Conservation (phyloP, 345 rosid genomes). For the Eucalyptus cloeziana region DNA sequence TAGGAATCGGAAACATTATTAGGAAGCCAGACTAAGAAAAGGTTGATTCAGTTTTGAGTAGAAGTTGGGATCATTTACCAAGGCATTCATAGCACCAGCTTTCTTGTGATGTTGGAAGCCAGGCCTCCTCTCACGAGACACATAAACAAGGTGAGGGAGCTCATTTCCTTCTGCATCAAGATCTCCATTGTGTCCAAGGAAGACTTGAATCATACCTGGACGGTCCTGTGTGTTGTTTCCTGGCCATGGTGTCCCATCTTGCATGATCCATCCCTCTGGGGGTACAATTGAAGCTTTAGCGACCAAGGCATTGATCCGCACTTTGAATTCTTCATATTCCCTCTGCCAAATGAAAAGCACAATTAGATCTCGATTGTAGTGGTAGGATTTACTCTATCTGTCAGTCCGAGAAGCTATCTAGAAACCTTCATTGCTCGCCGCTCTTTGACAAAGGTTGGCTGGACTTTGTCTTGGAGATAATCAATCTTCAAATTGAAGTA, state of each 20-base stretch:
- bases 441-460: slow-evolving; percentile 90
- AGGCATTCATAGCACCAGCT: slow-evolving; percentile 98
- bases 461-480: slow-evolving; percentile 96
- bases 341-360: slow-evolving; percentile 29
- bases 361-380: not conserved
- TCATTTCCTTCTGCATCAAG: slow-evolving; percentile 76
- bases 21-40: not conserved
- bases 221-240: slow-evolving; percentile 98
- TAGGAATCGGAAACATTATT: not conserved
- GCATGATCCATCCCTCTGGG: slow-evolving; percentile 92
- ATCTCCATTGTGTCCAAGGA: slow-evolving; percentile 83
- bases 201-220: slow-evolving; percentile 96
- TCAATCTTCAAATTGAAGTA: slow-evolving; percentile 72
- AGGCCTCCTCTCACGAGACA: slow-evolving; percentile 88
- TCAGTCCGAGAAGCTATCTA: not conserved
- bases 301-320: slow-evolving; percentile 76
- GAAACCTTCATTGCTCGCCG: slow-evolving; percentile 94
- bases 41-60: not conserved
- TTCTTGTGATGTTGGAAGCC: slow-evolving; percentile 88
- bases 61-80: slow-evolving; percentile 25
- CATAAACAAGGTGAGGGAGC: slow-evolving; percentile 74
- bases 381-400: not conserved
- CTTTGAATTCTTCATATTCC: slow-evolving; percentile 95
- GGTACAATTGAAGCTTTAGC: slow-evolving; percentile 85
- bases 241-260: slow-evolving; percentile 98